Evolutionary conservation across 768 basidiomycete species (phyloP).

Genomic region (Auriscalpium microsporum): DNA sequence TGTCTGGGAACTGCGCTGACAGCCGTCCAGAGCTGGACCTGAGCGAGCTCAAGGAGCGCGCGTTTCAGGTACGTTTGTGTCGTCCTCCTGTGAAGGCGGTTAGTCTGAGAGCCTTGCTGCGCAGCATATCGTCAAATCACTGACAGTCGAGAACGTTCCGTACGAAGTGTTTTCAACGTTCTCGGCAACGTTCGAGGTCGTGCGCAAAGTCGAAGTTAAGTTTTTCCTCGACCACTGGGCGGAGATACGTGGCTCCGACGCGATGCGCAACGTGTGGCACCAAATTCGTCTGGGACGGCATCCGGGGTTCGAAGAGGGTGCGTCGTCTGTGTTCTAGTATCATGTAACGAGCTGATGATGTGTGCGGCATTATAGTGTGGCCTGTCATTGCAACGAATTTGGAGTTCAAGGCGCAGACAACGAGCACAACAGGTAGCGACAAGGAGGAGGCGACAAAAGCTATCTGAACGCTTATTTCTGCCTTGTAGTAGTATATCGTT

Average conservation of each 20-base stretch:
- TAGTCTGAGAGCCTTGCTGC: background rate
- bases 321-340: conserved; percentile 6
- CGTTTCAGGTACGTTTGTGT: conserved; percentile 38
- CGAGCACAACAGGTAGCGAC: conserved; percentile 3
- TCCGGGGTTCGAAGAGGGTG: conserved; percentile 84
- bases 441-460: background rate
- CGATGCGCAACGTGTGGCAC: conserved; percentile 78
- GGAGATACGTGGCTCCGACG: conserved; percentile 73
- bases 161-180: conserved; percentile 84
- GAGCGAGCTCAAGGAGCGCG: conserved; percentile 61
- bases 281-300: conserved; percentile 79
- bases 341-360: background rate
- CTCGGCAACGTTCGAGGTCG: conserved; percentile 71
- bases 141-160: conserved; percentile 74
- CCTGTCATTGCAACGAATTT: conserved; percentile 55
- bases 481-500: too few relatives aligned
- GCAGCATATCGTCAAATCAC: conserved; percentile 67
- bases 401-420: conserved; percentile 42
- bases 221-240: conserved; percentile 79
- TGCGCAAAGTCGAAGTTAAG: conserved; percentile 72
- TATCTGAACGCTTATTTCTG: too few relatives aligned
- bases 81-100: background rate
- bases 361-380: conserved; percentile 39
- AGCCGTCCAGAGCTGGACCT: conserved; percentile 54
- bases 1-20: background rate